Base-by-base conservation (phyloP, 495 filamentous ascomycete genomes). In the Parathielavia hyrcaniae region DNA sequence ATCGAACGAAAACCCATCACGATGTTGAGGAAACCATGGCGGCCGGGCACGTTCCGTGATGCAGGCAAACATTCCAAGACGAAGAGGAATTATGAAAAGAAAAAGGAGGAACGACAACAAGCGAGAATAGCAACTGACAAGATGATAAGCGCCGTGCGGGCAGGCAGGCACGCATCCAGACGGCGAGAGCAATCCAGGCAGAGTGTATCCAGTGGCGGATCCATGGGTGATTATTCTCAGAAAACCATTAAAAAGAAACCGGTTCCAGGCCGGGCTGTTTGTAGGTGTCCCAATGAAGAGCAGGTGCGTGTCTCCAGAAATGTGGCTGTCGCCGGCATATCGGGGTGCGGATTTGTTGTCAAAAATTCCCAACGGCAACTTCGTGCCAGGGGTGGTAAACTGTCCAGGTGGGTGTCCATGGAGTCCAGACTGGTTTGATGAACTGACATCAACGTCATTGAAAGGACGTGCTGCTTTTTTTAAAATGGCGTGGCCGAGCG, bases 61-160 rank as follows among this genome's bases (percentile, higher is more conserved):
- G 26, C 26, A 30, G 6, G 26, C 26, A 30, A 30, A 30, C 26
- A 6, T 30, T 6, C 26, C 26, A 30, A n/a, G n/a, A n/a, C 6
- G 26, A 30, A 30, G 26, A 30, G 26, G 26, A 30, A 30, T 2
- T 30, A 30, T 30, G 26, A 30, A 52, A 39, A 10, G 13, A 40
- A n/a, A n/a, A n/a, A n/a, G n/a, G n/a, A n/a, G n/a, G n/a, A n/a
- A n/a, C n/a, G 35, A n/a, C 23, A 41, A 52, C 6, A 32, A 26
- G 44, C 26, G 26, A 30, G 26, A 30, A 30, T 30, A 6, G 26
- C 44, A 41, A 52, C 50, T 52, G 14, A 52, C 50, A 52, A n/a
- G n/a, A 41, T 52, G 20, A 41, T 17, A 41, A 17, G 40, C 11
- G 47, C 26, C 23, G 20, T n/a, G 14, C 9, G 22, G 9, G 8